These are phyloP conservation scores for Sarcomyxa edulis DNA, from an alignment of 768 basidiomycete genomes.

Conservation along the genomic window DNA sequence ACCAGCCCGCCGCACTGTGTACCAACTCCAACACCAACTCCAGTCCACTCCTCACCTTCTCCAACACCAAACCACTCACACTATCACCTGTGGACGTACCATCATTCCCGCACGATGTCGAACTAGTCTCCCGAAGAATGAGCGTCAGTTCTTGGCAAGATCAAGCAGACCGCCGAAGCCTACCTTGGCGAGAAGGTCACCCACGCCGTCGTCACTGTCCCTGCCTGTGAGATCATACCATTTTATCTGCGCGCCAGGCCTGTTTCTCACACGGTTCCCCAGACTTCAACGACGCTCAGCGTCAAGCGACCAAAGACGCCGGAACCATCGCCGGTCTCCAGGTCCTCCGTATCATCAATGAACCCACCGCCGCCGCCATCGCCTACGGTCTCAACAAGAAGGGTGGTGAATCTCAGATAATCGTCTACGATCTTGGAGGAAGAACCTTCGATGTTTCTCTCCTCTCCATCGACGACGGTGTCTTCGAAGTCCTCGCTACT, in stretches of 20 bases:
- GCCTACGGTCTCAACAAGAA: conserved; percentile 98
- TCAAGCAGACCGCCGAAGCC: conserved; percentile 99
- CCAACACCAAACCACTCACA: no score
- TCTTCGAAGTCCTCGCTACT: conserved; percentile 86
- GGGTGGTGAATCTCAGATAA: conserved; percentile 89
- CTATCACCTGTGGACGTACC: no score
- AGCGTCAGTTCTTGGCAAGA: conserved; percentile 90
- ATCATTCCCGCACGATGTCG: no score
- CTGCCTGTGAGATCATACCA: conserved; percentile 63
- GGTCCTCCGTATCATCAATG: conserved; percentile 96
- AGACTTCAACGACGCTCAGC: conserved; percentile 99
- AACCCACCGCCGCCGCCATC: conserved; percentile 95
- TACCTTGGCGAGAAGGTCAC: conserved; percentile 96
- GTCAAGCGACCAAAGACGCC: conserved; percentile 98
- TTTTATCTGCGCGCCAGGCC: background rate
- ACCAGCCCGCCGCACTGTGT: no score
- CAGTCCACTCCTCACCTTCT: no score
- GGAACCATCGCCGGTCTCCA: conserved; percentile 92
- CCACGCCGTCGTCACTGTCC: conserved; percentile 97
- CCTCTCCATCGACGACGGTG: conserved; percentile 90
- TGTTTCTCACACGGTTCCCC: conserved; percentile 10
- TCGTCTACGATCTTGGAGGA: conserved; percentile 97
- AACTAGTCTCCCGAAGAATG: conserved; percentile 91
- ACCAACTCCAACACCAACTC: no score
- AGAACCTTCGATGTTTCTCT: conserved; percentile 99